Conservation (phyloP, 202 grass and related monocot genomes). For the Panicum hallii region DNA sequence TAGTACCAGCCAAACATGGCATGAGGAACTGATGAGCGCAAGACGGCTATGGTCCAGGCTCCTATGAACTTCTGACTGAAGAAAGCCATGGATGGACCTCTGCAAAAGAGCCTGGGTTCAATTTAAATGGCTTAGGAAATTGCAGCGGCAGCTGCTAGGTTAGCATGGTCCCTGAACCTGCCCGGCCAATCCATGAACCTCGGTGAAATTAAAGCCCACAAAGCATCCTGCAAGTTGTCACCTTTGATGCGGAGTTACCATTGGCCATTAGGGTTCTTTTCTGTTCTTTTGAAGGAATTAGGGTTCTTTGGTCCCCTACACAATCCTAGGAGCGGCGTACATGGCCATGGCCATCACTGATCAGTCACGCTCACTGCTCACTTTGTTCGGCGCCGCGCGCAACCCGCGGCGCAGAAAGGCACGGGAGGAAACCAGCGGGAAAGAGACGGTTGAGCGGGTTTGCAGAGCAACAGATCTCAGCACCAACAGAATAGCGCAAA, state of each 20-base stretch:
- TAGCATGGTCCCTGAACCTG: constrained; percentile 44
- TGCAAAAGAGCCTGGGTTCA: constrained; percentile 24
- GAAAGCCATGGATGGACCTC: constrained; percentile 40
- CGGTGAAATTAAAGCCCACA: constrained; percentile 17
- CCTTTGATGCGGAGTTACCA: constrained; percentile 41
- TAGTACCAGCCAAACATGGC: constrained; percentile 44
- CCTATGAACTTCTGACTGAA: not conserved
- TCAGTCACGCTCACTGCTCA: constrained; percentile 22
- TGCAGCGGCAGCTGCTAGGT: not conserved
- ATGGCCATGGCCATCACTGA: constrained; percentile 1
- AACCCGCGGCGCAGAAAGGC: constrained; percentile 41
- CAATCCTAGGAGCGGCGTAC: constrained; percentile 7
- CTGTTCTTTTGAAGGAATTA: constrained; percentile 8
- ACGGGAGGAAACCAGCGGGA: not conserved
- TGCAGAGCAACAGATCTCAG: constrained; percentile 11
- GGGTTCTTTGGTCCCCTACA: constrained; percentile 56
- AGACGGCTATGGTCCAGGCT: constrained; percentile 43
- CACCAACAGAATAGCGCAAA: not conserved
- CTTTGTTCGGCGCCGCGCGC: constrained; percentile 44
- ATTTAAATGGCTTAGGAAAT: constrained; percentile 25
- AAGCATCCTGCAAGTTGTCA: constrained; percentile 20
- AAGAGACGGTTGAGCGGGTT: not conserved
- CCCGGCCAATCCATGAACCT: not conserved
- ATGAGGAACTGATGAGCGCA: not conserved
- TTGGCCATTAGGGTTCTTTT: constrained; percentile 6